phyloP scores from a whole-genome alignment of 805 yeast genomes.

The Wickerhamomyces strasburgensis region DNA sequence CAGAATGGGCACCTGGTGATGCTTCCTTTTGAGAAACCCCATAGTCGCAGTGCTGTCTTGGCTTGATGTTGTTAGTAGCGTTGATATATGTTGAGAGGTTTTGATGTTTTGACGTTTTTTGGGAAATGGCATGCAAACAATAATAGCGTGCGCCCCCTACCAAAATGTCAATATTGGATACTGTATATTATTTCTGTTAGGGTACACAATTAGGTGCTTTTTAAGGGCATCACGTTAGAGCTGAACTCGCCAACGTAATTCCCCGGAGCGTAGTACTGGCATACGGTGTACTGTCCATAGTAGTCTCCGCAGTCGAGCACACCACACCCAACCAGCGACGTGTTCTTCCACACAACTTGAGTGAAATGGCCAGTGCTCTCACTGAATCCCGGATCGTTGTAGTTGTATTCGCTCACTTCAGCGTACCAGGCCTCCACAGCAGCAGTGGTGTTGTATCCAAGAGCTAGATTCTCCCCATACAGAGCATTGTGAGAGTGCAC shows the following conservation, averaged over 20 bases:
- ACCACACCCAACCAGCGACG: constrained; percentile 69
- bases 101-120: too few relatives aligned
- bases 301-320: constrained; percentile 47
- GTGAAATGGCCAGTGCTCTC: constrained; percentile 71
- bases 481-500: constrained; percentile 56
- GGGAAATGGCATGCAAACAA: too few relatives aligned
- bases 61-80: too few relatives aligned
- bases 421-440: constrained; percentile 76
- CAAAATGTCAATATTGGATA: too few relatives aligned
- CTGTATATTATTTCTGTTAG: too few relatives aligned
- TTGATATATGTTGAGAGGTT: too few relatives aligned
- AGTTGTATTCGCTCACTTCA: constrained; percentile 52
- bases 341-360: constrained; percentile 67
- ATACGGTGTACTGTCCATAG: constrained; percentile 55
- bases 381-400: constrained; percentile 41
- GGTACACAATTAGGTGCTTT: too few relatives aligned
- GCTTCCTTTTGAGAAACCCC: constrained; percentile 22
- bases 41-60: constrained; percentile 3
- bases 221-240: constrained; percentile 30
- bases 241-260: constrained; percentile 43
- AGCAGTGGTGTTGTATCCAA: constrained; percentile 54
- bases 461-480: constrained; percentile 80
- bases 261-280: constrained; percentile 67
- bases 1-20: constrained; percentile 13
- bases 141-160: too few relatives aligned